Evolutionary conservation across 768 basidiomycete species (phyloP), one percentile per base, ranked within the genome.

Genomic region (Daedalea quercina): DNA sequence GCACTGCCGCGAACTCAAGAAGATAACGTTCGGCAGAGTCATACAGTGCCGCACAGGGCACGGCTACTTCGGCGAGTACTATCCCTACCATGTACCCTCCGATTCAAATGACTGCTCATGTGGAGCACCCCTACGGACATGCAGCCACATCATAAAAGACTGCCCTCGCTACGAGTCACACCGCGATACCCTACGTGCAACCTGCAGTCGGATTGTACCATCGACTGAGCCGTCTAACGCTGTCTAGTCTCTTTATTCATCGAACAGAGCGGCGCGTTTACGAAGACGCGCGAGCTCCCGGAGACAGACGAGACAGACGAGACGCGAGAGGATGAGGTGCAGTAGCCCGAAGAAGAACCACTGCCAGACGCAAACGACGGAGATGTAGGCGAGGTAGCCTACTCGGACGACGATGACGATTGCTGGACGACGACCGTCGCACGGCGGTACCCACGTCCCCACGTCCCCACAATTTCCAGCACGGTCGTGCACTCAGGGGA

Each of bases 1-100:
- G 12, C 46, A 26, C 46, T 44, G 11, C 44, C 24, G 4, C 6
- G 7, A 6, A 3, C 44, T 44, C 13, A 7, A 9, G 24, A 3
- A 23, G 20, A 15, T 7, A 9, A 25, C 24, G 3, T 44, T 44
- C 15, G 44, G 44, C 6, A 9, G 13, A 25, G 20, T 37, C 3
- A 3, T 40, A 3, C 48, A 50, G 37, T 50, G 48, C 48, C 31
- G 48, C 2, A 50, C 48, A 12, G 48, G 48, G 4, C 48, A 50
- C 37, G 31, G 34, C 4, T 50, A 37, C 24, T 8, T 40, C 7
- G 48, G 48, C 48, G 48, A 35, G 35, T 50, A 50, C 48, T 50
- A 50, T 34, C 3, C 3, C 6, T 20, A 20, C 3, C 40, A 37
- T 19, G 34, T 50, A 37, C 48, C 48, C 3, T 3, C 19, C 13